Conservation (phyloP, 2,329 filamentous ascomycete species). For the Pestalotiopsis sp. region DNA sequence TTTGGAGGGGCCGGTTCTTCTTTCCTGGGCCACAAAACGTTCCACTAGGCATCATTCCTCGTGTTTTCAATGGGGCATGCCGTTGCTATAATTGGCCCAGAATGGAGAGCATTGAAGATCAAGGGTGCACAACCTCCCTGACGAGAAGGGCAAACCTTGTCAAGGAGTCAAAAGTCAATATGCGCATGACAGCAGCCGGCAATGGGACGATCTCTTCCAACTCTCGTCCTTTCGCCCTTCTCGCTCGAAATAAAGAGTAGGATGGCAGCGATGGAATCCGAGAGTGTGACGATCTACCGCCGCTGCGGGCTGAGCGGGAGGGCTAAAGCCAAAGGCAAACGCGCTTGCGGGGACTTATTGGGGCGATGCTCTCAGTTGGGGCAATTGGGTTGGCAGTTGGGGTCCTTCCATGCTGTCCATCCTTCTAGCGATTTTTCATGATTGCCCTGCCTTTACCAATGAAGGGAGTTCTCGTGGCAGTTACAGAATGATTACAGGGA, state of each 20-base stretch:
- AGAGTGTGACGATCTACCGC: neutral
- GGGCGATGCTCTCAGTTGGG: constrained; percentile 3
- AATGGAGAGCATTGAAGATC: constrained; percentile 4
- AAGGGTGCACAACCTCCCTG: constrained; percentile 1
- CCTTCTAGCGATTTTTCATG: neutral
- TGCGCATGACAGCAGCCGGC: neutral
- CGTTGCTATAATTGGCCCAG: constrained; percentile 8
- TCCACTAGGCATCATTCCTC: constrained; percentile 2
- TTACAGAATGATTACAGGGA: neutral
- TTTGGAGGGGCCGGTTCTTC: neutral
- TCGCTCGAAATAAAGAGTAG: no score
- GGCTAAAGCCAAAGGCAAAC: constrained; percentile 6
- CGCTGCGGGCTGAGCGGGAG: constrained; percentile 1
- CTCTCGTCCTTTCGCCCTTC: no score
- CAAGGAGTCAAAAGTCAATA: neutral
- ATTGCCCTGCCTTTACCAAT: neutral
- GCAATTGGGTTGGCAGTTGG: neutral
- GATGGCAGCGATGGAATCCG: neutral
- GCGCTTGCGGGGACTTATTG: constrained; percentile 2
- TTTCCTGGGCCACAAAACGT: neutral
- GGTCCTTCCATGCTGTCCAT: neutral
- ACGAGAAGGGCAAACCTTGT: constrained; percentile 3
- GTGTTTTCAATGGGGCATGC: neutral
- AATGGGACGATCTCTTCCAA: neutral
- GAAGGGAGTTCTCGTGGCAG: neutral